phyloP scores from a whole-genome alignment of 2,329 filamentous ascomycete genomes.

The Arthrobotrys iridis region DNA sequence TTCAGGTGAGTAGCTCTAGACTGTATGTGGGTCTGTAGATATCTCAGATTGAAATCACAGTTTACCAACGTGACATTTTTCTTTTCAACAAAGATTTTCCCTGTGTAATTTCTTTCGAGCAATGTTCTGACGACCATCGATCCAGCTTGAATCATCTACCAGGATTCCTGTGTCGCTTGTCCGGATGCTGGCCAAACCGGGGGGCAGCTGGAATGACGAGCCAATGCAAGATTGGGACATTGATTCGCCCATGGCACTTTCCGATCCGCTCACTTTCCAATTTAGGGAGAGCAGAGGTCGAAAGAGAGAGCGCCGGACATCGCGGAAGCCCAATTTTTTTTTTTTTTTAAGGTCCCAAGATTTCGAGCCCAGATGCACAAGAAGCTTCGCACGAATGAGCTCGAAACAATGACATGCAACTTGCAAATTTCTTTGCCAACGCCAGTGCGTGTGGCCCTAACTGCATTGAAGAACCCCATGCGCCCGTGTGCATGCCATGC shows the following conservation, averaged over 20 bases:
- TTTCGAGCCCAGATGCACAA: conserved; percentile 22
- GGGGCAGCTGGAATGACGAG: conserved; percentile 12
- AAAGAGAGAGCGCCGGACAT: conserved; percentile 48
- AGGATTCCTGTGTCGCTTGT: conserved; percentile 23
- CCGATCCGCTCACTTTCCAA: conserved; percentile 34
- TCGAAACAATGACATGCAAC: conserved; percentile 31
- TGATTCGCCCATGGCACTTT: conserved; percentile 45
- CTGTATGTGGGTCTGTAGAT: too few relatives aligned
- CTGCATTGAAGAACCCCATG: conserved; percentile 3
- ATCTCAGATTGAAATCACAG: too few relatives aligned
- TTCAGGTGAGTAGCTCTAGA: too few relatives aligned
- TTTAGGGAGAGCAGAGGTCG: conserved; percentile 26
- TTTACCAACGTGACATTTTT: too few relatives aligned
- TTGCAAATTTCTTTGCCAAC: conserved; percentile 41
- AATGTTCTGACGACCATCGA: conserved; percentile 20
- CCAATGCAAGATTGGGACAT: not conserved
- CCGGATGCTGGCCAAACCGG: conserved; percentile 23
- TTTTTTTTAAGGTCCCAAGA: not conserved
- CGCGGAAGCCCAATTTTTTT: not conserved
- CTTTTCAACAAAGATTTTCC: too few relatives aligned
- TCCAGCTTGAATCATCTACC: conserved; percentile 28
- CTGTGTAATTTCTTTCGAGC: conserved; percentile 1
- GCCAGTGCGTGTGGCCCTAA: conserved; percentile 27
- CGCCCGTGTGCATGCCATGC: not conserved
- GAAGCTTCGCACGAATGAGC: conserved; percentile 5